phyloP scores from a whole-genome alignment of 495 filamentous ascomycete species.

The Mytilinidion resinicola region DNA sequence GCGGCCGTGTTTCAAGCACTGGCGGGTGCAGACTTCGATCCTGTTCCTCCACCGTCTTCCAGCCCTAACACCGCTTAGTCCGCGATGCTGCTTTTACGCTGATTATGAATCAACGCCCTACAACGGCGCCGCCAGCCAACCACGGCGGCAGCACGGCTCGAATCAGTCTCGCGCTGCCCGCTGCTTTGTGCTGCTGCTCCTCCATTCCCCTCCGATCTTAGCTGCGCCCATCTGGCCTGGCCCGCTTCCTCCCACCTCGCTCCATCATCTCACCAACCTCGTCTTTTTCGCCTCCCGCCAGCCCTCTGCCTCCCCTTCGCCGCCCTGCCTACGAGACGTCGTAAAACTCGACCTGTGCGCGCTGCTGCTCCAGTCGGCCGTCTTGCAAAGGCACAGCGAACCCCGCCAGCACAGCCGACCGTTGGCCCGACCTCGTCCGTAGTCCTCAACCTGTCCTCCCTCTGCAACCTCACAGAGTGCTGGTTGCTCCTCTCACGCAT shows the following conservation, averaged over 20 bases:
- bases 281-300: neutral
- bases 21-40: conserved; percentile 26
- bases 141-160: neutral
- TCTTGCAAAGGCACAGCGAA: too few relatives aligned
- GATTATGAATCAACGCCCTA: neutral
- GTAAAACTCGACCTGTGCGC: too few relatives aligned
- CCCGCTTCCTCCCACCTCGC: neutral
- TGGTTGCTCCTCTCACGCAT: neutral
- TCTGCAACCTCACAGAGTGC: neutral
- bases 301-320: neutral
- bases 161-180: neutral
- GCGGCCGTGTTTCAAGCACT: too few relatives aligned
- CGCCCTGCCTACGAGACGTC: neutral
- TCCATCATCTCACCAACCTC: neutral
- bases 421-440: conserved; percentile 1
- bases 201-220: neutral
- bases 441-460: neutral
- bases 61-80: neutral
- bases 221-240: neutral
- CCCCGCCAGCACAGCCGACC: neutral
- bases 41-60: conserved; percentile 2
- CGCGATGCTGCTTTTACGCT: neutral
- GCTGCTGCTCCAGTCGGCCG: neutral
- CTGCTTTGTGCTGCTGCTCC: neutral
- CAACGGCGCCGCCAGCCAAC: neutral